Percentiles rank a stretch among this genome's conserved stretches.
Evolutionary conservation across 805 yeast genomes (phyloP).

Genomic region (Sugiyamaella boreocaroliniensis): DNA sequence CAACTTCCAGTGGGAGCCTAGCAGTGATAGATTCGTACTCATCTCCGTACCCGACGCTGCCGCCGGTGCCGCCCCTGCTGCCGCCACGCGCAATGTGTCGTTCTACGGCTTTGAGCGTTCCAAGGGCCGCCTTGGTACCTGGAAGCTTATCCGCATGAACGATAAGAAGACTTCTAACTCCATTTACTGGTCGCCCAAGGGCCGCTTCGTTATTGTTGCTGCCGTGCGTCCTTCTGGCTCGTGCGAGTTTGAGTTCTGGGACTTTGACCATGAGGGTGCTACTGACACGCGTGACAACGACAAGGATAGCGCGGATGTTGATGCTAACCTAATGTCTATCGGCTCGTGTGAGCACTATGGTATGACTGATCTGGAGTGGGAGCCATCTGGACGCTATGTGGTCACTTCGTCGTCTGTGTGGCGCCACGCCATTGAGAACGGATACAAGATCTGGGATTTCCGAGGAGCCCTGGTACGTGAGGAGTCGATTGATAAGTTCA

Average conservation of each 20-base stretch:
- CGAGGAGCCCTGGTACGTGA: conserved; percentile 72
- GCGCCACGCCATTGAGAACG: conserved; percentile 82
- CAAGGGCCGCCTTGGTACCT: conserved; percentile 46
- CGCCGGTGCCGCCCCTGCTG: conserved; percentile 46
- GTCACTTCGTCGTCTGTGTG: conserved; percentile 83
- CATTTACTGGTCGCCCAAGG: conserved; percentile 84
- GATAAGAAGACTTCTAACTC: conserved; percentile 63
- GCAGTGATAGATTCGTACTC: conserved; percentile 75
- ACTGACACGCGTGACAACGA: conserved; percentile 24
- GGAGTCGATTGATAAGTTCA: conserved; percentile 74
- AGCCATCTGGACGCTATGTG: conserved; percentile 87
- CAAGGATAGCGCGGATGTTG: conserved; percentile 39
- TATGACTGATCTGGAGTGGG: conserved; percentile 84
- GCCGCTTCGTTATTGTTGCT: conserved; percentile 67
- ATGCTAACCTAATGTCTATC: conserved; percentile 55
- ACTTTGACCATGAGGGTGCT: conserved; percentile 63
- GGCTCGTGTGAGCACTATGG: conserved; percentile 63
- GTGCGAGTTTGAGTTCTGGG: conserved; percentile 73
- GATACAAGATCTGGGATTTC: conserved; percentile 80
- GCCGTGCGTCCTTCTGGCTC: conserved; percentile 43
- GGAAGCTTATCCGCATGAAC: conserved; percentile 54
- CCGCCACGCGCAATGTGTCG: conserved; percentile 48
- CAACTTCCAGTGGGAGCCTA: conserved; percentile 95
- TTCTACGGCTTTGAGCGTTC: conserved; percentile 77
- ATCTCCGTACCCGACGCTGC: conserved; percentile 51